Conservation (phyloP, 768 basidiomycete species). For the Mycena albidolilacea region DNA sequence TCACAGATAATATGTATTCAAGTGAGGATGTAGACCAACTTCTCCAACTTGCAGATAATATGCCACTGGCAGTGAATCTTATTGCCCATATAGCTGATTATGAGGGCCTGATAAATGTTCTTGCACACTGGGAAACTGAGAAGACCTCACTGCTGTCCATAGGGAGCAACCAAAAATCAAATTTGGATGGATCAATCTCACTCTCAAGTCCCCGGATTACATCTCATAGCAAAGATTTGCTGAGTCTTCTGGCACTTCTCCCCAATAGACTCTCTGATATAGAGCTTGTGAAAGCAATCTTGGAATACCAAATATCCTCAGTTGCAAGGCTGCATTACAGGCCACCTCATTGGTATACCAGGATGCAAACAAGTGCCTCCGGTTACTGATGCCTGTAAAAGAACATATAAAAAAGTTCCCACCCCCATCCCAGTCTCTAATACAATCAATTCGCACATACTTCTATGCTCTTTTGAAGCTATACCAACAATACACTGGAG, state of each 20-base stretch:
- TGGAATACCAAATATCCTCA: not conserved
- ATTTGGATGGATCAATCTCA: too few species aligned
- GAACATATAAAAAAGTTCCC: not conserved
- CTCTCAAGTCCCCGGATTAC: constrained; percentile 5
- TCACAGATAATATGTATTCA: not conserved
- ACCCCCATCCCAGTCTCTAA: not conserved
- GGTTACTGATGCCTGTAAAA: not conserved
- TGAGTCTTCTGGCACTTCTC: constrained; percentile 1
- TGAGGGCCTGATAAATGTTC: not conserved
- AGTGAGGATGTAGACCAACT: not conserved
- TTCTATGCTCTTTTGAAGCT: not conserved
- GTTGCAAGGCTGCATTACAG: not conserved
- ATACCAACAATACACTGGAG: not conserved
- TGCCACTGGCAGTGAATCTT: not conserved
- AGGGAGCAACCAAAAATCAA: too few species aligned
- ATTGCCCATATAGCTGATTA: not conserved
- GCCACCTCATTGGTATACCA: not conserved
- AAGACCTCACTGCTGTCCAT: too few species aligned
- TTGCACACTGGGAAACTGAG: not conserved
- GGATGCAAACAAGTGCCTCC: not conserved
- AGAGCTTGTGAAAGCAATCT: not conserved
- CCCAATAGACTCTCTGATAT: not conserved
- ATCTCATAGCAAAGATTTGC: not conserved
- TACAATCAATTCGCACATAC: not conserved
- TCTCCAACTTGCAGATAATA: not conserved